Base-by-base conservation (phyloP, 257 asterid genomes). In the Ophiorrhiza pumila region DNA sequence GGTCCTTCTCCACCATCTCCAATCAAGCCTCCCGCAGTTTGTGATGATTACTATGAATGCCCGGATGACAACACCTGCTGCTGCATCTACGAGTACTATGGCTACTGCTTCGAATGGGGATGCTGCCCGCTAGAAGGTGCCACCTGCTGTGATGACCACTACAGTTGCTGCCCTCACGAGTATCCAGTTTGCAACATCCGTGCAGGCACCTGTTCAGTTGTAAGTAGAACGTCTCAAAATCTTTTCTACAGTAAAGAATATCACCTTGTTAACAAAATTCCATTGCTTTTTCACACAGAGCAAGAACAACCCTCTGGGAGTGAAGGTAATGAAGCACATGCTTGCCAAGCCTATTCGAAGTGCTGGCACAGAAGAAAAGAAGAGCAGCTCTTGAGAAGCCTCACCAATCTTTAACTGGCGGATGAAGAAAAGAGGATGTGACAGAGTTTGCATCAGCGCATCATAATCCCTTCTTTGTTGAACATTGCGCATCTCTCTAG, bases 101-200 rank as follows among this genome's bases (percentile, higher is more conserved):
- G 78, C 1, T 49, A 37, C 65, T 91, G 97, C 84, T 79, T 79
- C 34, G 82, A 80, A 7, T 91, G 97, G 97, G 97, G 97, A 0
- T 91, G 97, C 81, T 91, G 97, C 80, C 97, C 97, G 0, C 85
- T 89, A 4, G 88, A 87, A 64, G 84, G 87, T 0, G 97, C 97
- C 50, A 77, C 91, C 0, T 92, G 97, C 82, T 92, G 98, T 74
- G 90, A 87, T 1, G 98, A 90, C 58, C 87, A 86, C 53, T 75
- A 74, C 78, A 89, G 96, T 72, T 92, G 98, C 84, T 92, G 98
- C 77, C 97, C 97, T 0, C 89, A 90, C 5, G 91, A 87, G 5
- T 90, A 87, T 56, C 98, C 98, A 0, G 90, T 92, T 11, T 92
- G 98, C 84, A 77, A 92, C 31, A 27, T 84, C 10, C 15, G 9